These are phyloP conservation scores for Kwoniella sp. DNA, from an alignment of 768 basidiomycete genomes.

Conservation along the genomic window DNA sequence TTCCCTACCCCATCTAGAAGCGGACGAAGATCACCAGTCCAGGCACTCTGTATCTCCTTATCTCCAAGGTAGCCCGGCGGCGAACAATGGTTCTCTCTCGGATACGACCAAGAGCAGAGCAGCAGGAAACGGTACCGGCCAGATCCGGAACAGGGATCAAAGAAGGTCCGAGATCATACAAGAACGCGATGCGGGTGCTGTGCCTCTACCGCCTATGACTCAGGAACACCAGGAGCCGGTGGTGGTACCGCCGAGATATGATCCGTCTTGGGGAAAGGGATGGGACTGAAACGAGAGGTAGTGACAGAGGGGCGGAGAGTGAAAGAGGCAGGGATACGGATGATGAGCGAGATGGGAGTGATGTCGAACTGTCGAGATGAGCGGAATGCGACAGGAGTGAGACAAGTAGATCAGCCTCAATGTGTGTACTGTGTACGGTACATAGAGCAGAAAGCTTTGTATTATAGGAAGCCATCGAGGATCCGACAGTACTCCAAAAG, in stretches of 20 bases:
- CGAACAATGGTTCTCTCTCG: background rate
- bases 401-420: too few relatives aligned
- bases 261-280: constrained; percentile 11
- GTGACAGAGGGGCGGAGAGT: background rate
- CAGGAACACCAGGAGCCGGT: background rate
- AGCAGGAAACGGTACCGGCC: background rate
- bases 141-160: background rate
- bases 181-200: constrained; percentile 11
- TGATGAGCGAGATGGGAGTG: background rate
- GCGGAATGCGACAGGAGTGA: too few relatives aligned
- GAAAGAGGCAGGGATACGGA: background rate
- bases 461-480: too few relatives aligned
- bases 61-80: background rate
- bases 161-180: constrained; percentile 7
- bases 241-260: constrained; percentile 16
- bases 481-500: too few relatives aligned
- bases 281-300: background rate
- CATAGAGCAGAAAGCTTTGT: too few relatives aligned
- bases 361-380: background rate
- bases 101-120: background rate
- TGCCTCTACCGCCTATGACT: background rate
- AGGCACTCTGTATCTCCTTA: background rate
- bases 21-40: background rate
- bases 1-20: background rate
- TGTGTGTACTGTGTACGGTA: too few relatives aligned